phyloP scores from a whole-genome alignment of 2,329 filamentous ascomycete species.

The Phialophora verrucosa region DNA sequence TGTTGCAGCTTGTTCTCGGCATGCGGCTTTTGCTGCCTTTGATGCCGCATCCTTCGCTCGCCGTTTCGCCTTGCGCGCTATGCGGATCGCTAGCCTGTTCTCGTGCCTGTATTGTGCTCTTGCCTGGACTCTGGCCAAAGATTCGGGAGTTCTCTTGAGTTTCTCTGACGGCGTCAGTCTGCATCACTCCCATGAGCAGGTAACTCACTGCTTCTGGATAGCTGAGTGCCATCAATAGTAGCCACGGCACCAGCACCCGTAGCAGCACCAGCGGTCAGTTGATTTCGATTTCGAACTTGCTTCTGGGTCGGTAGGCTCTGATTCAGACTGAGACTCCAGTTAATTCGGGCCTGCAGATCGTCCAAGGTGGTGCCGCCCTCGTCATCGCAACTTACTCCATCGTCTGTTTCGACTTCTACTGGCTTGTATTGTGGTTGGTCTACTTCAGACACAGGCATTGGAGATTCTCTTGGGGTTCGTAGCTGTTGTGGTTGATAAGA shows the following conservation, averaged over 20 bases:
- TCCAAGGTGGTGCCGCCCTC: slow-evolving; percentile 10
- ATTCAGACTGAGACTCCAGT: slow-evolving; percentile 17
- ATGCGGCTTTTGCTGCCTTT: not conserved
- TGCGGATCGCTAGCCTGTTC: not conserved
- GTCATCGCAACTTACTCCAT: slow-evolving; percentile 8
- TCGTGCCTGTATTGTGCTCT: not conserved
- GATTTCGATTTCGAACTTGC: not conserved
- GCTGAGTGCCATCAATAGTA: not conserved
- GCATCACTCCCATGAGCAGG: slow-evolving; percentile 20
- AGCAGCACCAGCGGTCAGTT: slow-evolving; percentile 9
- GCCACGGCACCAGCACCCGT: slow-evolving; percentile 8
- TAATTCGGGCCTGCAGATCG: slow-evolving; percentile 23
- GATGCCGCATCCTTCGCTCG: not conserved
- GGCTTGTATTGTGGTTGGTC: not conserved
- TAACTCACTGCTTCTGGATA: slow-evolving; percentile 20
- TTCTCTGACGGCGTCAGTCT: slow-evolving; percentile 1
- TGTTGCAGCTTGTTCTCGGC: not conserved
- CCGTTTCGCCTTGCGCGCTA: not conserved
- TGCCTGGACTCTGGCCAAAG: not conserved
- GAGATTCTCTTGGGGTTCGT: slow-evolving; percentile 9
- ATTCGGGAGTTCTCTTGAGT: not conserved
- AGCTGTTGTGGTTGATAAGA: slow-evolving; percentile 5
- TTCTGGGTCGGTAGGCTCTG: slow-evolving; percentile 4
- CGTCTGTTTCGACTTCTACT: slow-evolving; percentile 3
- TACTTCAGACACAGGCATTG: slow-evolving; percentile 2